Percentiles rank a stretch among this genome's conserved stretches.
Evolutionary conservation across 768 basidiomycete genomes (phyloP).

Genomic region (Chalciporus pseudorubinellus): DNA sequence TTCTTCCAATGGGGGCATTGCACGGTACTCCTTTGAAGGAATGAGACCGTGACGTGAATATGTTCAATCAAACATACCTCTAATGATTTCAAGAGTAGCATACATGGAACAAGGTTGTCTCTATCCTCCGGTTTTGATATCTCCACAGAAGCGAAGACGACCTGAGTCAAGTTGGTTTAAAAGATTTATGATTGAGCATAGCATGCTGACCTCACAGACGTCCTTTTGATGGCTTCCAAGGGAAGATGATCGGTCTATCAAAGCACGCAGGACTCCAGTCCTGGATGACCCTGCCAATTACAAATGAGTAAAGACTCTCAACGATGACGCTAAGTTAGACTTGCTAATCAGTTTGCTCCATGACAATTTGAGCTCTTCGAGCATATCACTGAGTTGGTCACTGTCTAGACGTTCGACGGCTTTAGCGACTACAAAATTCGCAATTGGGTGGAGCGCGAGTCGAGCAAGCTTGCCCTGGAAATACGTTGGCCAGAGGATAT

Average conservation of each 20-base stretch:
- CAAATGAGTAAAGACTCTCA: constrained; percentile 2
- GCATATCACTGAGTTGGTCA: constrained; percentile 51
- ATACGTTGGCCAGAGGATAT: constrained; percentile 72
- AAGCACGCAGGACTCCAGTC: constrained; percentile 73
- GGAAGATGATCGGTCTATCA: constrained; percentile 63
- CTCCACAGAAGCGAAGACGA: constrained; percentile 58
- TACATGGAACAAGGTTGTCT: constrained; percentile 60
- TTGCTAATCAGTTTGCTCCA: constrained; percentile 69
- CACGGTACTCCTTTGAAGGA: constrained; percentile 23
- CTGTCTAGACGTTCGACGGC: constrained; percentile 63
- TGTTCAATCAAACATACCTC: constrained; percentile 38
- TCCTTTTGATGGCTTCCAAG: constrained; percentile 47
- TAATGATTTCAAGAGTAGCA: constrained; percentile 52
- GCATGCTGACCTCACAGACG: constrained; percentile 53
- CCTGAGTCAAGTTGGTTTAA: constrained; percentile 39
- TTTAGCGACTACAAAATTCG: constrained; percentile 90
- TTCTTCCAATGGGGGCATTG: constrained; percentile 8
- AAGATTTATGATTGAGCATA: not conserved
- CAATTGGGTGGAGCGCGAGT: constrained; percentile 83
- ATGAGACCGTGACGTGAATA: not conserved
- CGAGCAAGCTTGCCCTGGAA: constrained; percentile 70
- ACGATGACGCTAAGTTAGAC: constrained; percentile 28
- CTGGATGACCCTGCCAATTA: constrained; percentile 54
- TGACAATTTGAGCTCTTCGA: constrained; percentile 55
- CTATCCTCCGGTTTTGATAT: constrained; percentile 49